These are phyloP conservation scores for Suhomyces vadensis DNA, from an alignment of 805 yeast genomes.

Conservation along the genomic window DNA sequence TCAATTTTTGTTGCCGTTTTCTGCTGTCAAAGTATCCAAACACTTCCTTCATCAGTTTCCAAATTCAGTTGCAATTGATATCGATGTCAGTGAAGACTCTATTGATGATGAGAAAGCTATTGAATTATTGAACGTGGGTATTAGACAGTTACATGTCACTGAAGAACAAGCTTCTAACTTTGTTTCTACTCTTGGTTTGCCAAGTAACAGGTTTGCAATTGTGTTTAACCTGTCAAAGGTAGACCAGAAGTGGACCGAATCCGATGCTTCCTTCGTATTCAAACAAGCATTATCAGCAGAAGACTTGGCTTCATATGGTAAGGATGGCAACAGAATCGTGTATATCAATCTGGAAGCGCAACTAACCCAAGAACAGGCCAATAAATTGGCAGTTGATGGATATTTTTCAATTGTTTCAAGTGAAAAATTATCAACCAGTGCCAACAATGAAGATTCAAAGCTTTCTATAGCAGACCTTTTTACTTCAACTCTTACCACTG, in stretches of 20 bases:
- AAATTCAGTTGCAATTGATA: slow-evolving; percentile 25
- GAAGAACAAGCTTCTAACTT: slow-evolving; percentile 30
- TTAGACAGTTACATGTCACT: slow-evolving; percentile 45
- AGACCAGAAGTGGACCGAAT: slow-evolving; percentile 14
- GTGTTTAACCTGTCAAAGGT: slow-evolving; percentile 13
- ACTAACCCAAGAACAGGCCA: slow-evolving; percentile 24
- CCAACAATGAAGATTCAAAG: slow-evolving; percentile 17
- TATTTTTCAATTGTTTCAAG: slow-evolving; percentile 35
- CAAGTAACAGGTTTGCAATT: slow-evolving; percentile 47
- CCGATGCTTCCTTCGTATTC: slow-evolving; percentile 26
- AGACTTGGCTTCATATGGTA: slow-evolving; percentile 18
- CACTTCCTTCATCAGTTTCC: slow-evolving; percentile 36
- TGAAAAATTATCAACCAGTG: slow-evolving; percentile 28
- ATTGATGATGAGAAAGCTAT: slow-evolving; percentile 40
- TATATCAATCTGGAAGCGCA: slow-evolving; percentile 18
- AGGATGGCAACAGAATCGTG: slow-evolving; percentile 33
- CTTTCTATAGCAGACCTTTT: slow-evolving; percentile 48
- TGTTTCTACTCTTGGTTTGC: slow-evolving; percentile 48
- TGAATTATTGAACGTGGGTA: slow-evolving; percentile 62
- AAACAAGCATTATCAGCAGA: slow-evolving; percentile 15
- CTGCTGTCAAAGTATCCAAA: slow-evolving; percentile 29
- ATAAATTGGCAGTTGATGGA: slow-evolving; percentile 32
- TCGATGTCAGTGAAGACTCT: slow-evolving; percentile 27
- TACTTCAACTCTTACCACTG: slow-evolving; percentile 61
- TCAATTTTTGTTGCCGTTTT: slow-evolving; percentile 31